Evolutionary conservation across 1,284 basidiomycete species (phyloP).

Genomic region (Athelia sp.): DNA sequence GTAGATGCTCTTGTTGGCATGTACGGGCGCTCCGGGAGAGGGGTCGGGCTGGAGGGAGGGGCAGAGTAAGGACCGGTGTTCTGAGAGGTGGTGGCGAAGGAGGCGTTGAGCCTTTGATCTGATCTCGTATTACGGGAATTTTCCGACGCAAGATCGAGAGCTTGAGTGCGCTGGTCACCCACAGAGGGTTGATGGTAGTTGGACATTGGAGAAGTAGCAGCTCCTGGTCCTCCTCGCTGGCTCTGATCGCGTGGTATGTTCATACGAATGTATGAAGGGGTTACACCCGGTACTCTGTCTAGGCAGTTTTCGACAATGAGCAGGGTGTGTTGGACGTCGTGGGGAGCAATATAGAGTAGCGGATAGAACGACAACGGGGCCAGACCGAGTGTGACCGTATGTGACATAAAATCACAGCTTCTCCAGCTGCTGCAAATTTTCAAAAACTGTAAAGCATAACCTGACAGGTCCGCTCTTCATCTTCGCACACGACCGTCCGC

Average conservation of each 20-base stretch:
- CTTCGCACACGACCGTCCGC: too few species aligned
- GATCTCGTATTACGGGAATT: constrained; percentile 20
- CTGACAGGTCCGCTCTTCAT: too few species aligned
- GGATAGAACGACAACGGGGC: too few species aligned
- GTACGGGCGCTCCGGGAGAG: constrained; percentile 43
- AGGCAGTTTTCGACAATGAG: not conserved
- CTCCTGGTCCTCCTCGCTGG: constrained; percentile 1
- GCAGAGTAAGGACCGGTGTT: constrained; percentile 24
- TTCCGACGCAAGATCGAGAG: constrained; percentile 21
- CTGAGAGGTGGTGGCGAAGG: constrained; percentile 4
- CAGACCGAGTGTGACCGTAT: too few species aligned
- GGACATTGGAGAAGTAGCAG: not conserved
- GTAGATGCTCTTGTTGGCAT: constrained; percentile 61
- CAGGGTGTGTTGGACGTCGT: not conserved
- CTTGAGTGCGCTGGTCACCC: not conserved
- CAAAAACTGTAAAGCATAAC: too few species aligned
- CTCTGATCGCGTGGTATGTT: constrained; percentile 6
- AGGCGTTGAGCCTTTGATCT: not conserved
- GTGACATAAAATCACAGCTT: too few species aligned
- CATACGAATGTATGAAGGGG: not conserved
- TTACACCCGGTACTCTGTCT: not conserved
- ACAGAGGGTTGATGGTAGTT: not conserved
- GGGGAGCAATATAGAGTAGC: not conserved
- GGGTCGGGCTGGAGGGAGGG: constrained; percentile 27
- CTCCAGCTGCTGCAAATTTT: too few species aligned